Evolutionary conservation across 2,329 filamentous ascomycete species (phyloP).

Genomic region (Penicillium sclerotiorum): DNA sequence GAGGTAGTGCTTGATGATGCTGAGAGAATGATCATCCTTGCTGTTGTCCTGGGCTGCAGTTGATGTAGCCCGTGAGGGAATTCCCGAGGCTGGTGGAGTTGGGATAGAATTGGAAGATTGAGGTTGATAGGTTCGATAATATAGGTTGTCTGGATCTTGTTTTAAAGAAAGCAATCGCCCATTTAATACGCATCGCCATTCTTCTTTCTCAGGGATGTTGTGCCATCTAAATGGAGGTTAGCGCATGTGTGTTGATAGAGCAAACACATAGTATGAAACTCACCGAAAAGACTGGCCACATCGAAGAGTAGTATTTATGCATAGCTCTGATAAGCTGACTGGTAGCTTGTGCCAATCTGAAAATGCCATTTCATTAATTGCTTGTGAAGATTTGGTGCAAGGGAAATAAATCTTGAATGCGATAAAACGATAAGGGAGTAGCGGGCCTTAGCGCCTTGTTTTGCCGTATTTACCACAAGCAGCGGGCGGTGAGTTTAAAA

Average conservation of each 20-base stretch:
- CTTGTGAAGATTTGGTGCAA: too few species aligned
- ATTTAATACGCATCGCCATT: slow-evolving; percentile 88
- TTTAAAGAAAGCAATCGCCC: slow-evolving; percentile 82
- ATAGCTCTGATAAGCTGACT: slow-evolving; percentile 79
- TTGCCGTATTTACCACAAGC: slow-evolving; percentile 20
- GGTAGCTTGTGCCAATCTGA: slow-evolving; percentile 87
- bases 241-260: background rate
- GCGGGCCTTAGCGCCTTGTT: too few species aligned
- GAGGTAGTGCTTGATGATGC: slow-evolving; percentile 80
- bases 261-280: slow-evolving; percentile 10
- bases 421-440: slow-evolving; percentile 12
- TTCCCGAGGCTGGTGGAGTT: slow-evolving; percentile 38
- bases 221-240: slow-evolving; percentile 67
- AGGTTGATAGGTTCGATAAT: slow-evolving; percentile 71
- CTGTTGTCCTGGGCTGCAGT: slow-evolving; percentile 7
- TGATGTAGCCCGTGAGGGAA: slow-evolving; percentile 34
- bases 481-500: slow-evolving; percentile 30
- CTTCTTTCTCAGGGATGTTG: slow-evolving; percentile 69
- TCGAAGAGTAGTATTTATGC: slow-evolving; percentile 88
- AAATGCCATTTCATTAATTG: slow-evolving; percentile 45
- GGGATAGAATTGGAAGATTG: slow-evolving; percentile 14
- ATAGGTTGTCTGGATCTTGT: slow-evolving; percentile 76
- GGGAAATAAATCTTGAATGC: background rate
- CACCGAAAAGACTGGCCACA: slow-evolving; percentile 91
- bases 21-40: slow-evolving; percentile 67